Conservation (phyloP, 306 rosid genomes). For the Dryas octopetala region DNA sequence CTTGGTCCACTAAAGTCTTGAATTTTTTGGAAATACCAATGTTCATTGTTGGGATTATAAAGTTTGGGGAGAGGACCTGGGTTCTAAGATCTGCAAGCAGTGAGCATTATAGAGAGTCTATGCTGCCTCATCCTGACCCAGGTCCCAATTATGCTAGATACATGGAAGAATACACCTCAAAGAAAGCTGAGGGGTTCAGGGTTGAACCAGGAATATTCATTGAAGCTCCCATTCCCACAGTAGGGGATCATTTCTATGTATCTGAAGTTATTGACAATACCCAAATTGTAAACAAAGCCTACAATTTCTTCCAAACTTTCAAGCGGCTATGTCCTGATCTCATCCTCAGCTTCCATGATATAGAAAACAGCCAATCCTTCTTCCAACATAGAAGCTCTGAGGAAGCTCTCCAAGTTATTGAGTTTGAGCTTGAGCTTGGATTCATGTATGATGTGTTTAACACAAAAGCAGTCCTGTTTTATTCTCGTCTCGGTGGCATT, state of each 20-base stretch:
- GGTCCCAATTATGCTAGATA: constrained; percentile 36
- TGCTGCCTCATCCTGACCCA: constrained; percentile 36
- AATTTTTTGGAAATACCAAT: constrained; percentile 26
- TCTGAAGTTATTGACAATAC: not conserved
- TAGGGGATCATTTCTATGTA: not conserved
- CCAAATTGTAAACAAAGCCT: constrained; percentile 10
- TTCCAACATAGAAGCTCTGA: not conserved
- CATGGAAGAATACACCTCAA: constrained; percentile 31
- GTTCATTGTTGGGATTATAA: constrained; percentile 33
- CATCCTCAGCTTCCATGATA: constrained; percentile 29
- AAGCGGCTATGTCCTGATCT: constrained; percentile 38
- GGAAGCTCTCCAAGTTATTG: constrained; percentile 11
- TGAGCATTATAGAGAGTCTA: constrained; percentile 31
- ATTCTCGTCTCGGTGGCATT: constrained; percentile 11
- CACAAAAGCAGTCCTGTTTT: constrained; percentile 29
- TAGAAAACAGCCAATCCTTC: not conserved
- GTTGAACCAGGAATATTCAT: not conserved
- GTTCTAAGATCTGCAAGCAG: constrained; percentile 30
- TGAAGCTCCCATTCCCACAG: not conserved
- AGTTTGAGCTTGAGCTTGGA: constrained; percentile 43
- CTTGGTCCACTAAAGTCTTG: constrained; percentile 11
- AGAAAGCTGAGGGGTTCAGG: constrained; percentile 17
- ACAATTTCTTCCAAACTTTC: constrained; percentile 19
- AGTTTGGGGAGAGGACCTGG: constrained; percentile 33
- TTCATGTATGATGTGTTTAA: constrained; percentile 36